Percentiles rank a stretch among this genome's conserved stretches.
These are phyloP conservation scores for Candida nonsorbophila DNA, from an alignment of 805 yeast genomes.

Conservation along the genomic window DNA sequence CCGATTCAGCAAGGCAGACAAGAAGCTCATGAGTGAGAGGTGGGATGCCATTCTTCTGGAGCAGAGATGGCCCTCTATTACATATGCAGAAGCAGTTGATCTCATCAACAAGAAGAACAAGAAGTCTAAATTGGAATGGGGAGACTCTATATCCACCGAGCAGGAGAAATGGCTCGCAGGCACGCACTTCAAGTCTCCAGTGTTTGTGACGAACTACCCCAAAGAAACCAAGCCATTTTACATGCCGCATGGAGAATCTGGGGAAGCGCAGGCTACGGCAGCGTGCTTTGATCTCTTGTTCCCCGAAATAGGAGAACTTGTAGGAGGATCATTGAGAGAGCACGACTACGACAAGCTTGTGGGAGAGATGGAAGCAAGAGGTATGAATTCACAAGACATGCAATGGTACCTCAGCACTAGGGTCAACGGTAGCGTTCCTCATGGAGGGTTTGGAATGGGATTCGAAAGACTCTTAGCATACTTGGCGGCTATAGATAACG, in stretches of 20 bases:
- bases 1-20: constrained; percentile 33
- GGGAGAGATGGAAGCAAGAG: constrained; percentile 44
- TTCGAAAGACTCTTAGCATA: constrained; percentile 80
- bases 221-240: constrained; percentile 77
- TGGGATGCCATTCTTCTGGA: constrained; percentile 53
- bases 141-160: constrained; percentile 70
- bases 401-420: constrained; percentile 80
- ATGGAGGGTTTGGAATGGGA: constrained; percentile 97
- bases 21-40: constrained; percentile 35
- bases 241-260: constrained; percentile 54
- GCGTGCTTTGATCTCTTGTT: constrained; percentile 86
- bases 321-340: constrained; percentile 94
- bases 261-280: constrained; percentile 49
- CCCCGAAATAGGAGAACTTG: constrained; percentile 89
- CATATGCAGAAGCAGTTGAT: constrained; percentile 72
- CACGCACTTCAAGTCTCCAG: constrained; percentile 60
- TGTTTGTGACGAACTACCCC: constrained; percentile 90
- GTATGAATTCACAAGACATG: constrained; percentile 56
- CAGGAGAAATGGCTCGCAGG: constrained; percentile 92
- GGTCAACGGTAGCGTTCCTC: constrained; percentile 77
- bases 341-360: constrained; percentile 47
- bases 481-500: constrained; percentile 67
- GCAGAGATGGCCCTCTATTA: constrained; percentile 59
- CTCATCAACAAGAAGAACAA: constrained; percentile 36
- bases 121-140: constrained; percentile 44